Base-by-base conservation (phyloP, 345 rosid genomes). In the Mallotus nudiflorus region DNA sequence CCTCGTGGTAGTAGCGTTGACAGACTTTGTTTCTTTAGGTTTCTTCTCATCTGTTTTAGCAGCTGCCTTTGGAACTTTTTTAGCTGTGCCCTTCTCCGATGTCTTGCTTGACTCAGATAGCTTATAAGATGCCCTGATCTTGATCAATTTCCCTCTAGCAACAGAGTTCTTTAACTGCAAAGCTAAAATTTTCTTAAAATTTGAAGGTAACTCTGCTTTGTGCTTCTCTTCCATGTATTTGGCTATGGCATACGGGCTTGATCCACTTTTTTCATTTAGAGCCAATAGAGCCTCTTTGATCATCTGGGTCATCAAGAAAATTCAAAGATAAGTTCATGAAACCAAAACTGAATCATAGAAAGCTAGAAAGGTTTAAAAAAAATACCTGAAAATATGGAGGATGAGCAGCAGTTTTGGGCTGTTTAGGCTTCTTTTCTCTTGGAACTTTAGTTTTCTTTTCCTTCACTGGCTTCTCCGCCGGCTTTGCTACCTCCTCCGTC, bases 121-220 rank as follows among this genome's bases (percentile, higher is more conserved):
- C 83, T 90, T 91, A 77, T 86, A 93, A 4, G 97, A 91, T 4
- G 93, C 98, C 79, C 74, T 93, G 80, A 93, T 82, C 88, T 93
- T 91, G 61, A 75, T 75, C 10, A 93, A 84, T 76, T 88, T 93
- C 20, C 93, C 92, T 67, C 77, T 88, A 2, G 84, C 69, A 0
- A 82, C 85, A 0, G 86, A 91, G 82, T 91, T 91, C 72, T 93
- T 91, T 33, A 93, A 71, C 63, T 91, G 97, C 11, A 88, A 77
- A 24, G 80, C 82, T 25, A 93, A 57, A 2, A 79, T 91, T 73
- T 88, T 93, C 86, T 83, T 78, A 75, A 91, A 93, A 70, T 81
- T 93, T 37, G 80, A 82, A 0, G 98, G 97, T 0, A 93, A 84
- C 22, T 75, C 80, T 2, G 92, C 72, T 46, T 89, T 89, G 85